A percentile compares a stretch with the other conserved stretches of the same genome.
Conservation (phyloP, 2,329 filamentous ascomycete species). For the Beauveria sp. region DNA sequence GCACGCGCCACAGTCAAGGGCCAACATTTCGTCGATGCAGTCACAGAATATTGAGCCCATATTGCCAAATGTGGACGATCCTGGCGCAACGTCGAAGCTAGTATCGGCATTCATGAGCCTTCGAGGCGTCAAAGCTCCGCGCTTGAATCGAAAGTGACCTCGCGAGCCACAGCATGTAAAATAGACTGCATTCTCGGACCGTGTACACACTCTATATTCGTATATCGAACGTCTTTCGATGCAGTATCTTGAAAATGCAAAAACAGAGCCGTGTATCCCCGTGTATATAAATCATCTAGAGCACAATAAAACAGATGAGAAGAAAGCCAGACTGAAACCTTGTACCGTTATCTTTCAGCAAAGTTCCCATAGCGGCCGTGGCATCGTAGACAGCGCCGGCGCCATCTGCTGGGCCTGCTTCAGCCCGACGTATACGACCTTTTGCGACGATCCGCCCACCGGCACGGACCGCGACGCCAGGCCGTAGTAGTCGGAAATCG, state of each 20-base stretch:
- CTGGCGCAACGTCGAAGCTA: constrained; percentile 20
- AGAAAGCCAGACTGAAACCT: neutral
- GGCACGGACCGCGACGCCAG: constrained; percentile 75
- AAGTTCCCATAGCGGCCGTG: constrained; percentile 57
- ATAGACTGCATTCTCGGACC: neutral
- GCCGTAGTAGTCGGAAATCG: constrained; percentile 87
- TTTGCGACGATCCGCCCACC: constrained; percentile 60
- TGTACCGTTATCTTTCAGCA: constrained; percentile 29
- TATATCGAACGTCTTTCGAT: neutral
- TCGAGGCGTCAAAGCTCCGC: constrained; percentile 20
- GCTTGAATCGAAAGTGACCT: neutral
- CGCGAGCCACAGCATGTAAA: neutral
- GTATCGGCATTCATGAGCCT: constrained; percentile 26
- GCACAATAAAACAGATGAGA: neutral
- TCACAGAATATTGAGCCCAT: neutral
- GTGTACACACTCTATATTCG: neutral
- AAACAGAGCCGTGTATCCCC: neutral
- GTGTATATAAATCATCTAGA: neutral
- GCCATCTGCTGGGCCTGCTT: constrained; percentile 35
- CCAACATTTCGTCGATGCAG: neutral
- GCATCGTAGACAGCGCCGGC: constrained; percentile 34
- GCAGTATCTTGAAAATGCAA: neutral
- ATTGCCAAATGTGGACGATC: constrained; percentile 15
- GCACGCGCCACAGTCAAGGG: neutral
- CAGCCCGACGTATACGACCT: constrained; percentile 78